Evolutionary conservation across 805 yeast species (phyloP).

Genomic region (Cyberlindnera amylophila): DNA sequence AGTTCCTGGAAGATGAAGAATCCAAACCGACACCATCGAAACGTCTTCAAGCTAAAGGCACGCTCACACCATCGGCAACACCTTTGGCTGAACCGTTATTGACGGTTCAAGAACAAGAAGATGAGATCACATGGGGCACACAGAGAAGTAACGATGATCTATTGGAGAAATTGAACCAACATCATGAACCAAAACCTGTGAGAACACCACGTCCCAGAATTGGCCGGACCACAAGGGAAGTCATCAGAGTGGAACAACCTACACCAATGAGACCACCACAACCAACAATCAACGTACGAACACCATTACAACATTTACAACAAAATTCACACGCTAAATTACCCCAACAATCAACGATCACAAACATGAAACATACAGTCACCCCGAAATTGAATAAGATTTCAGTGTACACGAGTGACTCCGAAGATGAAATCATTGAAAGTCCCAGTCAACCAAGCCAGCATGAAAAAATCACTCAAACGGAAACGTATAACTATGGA

Average conservation of each 20-base stretch:
- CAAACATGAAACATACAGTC: too few species aligned
- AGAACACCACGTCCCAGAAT: conserved; percentile 9
- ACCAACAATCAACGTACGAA: neutral
- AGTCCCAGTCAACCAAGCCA: neutral
- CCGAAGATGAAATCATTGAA: conserved; percentile 13
- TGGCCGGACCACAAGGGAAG: conserved; percentile 1
- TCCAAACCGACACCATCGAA: neutral
- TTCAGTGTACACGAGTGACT: conserved; percentile 10
- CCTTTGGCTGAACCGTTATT: neutral
- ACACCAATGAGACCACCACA: conserved; percentile 7
- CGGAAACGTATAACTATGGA: conserved; percentile 21
- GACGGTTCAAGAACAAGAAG: neutral
- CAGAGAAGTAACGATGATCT: conserved; percentile 4
- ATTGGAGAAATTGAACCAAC: neutral
- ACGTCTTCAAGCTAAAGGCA: neutral
- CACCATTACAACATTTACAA: conserved; percentile 7
- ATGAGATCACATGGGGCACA: conserved; percentile 13
- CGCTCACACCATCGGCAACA: neutral
- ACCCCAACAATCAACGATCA: neutral
- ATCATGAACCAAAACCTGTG: neutral
- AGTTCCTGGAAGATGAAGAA: conserved; percentile 5
- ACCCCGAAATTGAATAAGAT: too few species aligned
- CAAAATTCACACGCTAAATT: conserved; percentile 4
- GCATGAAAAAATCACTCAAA: conserved; percentile 14
- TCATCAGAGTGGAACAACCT: conserved; percentile 9